Evolutionary conservation across 2,329 filamentous ascomycete genomes (phyloP).

Genomic region (Massarina eburnea): DNA sequence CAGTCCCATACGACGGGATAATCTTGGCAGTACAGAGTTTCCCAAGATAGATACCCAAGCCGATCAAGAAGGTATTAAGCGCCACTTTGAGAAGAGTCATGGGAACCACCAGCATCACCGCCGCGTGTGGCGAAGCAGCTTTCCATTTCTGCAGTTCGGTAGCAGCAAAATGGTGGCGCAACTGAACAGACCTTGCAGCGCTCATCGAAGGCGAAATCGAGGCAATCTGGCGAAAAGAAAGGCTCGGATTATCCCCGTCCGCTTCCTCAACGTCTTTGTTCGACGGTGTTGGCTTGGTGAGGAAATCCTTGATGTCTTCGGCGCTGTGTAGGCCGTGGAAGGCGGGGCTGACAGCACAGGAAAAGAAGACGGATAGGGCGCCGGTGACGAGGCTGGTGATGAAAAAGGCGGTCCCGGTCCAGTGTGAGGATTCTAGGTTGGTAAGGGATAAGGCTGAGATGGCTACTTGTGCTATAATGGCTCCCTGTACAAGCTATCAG

Average conservation of each 20-base stretch:
- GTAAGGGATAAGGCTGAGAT: constrained; percentile 14
- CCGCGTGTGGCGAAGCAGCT: too few species aligned
- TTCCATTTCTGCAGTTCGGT: too few species aligned
- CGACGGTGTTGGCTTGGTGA: constrained; percentile 6
- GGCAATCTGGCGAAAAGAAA: too few species aligned
- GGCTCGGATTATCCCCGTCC: too few species aligned
- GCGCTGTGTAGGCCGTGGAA: constrained; percentile 9
- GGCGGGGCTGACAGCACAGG: constrained; percentile 10
- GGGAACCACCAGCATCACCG: not conserved
- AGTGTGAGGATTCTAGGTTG: constrained; percentile 8
- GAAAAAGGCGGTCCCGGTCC: constrained; percentile 16
- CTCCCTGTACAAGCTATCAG: constrained; percentile 8
- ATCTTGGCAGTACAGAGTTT: not conserved
- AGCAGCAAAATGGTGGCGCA: too few species aligned
- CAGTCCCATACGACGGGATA: not conserved
- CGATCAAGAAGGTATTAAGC: not conserved
- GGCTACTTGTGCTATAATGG: constrained; percentile 21
- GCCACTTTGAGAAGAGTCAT: not conserved
- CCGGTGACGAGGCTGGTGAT: constrained; percentile 14
- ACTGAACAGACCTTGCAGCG: too few species aligned
- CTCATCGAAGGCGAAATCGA: too few species aligned
- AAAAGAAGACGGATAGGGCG: constrained; percentile 15
- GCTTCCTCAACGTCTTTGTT: not conserved
- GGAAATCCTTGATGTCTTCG: constrained; percentile 12
- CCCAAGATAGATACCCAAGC: not conserved